Conservation (phyloP, 1,139 yeast genomes). For the Zygoascus sp. region DNA sequence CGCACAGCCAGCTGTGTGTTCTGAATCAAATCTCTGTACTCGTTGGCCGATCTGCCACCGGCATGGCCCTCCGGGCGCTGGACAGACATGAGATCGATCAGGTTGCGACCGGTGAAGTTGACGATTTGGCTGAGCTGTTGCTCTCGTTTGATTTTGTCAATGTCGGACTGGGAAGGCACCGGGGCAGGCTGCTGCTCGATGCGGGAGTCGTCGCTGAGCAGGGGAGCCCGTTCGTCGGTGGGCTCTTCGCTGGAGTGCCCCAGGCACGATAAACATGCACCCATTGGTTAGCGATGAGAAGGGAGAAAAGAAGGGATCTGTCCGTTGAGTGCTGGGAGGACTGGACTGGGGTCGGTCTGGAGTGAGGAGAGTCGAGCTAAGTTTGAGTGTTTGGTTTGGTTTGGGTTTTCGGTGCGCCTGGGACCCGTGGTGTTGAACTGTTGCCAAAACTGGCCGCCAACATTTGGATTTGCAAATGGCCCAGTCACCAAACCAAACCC, state of each 20-base stretch:
- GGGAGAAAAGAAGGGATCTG: not conserved
- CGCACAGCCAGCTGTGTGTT: not conserved
- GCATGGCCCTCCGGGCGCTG: constrained; percentile 25
- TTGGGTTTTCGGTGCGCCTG: not conserved
- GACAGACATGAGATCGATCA: constrained; percentile 27
- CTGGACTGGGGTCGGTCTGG: too few relatives aligned
- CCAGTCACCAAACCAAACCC: not conserved
- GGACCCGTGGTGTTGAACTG: too few relatives aligned
- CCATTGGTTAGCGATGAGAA: constrained; percentile 18
- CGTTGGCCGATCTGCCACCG: constrained; percentile 22
- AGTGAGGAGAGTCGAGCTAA: too few relatives aligned
- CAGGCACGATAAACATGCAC: constrained; percentile 26
- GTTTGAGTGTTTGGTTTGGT: too few relatives aligned
- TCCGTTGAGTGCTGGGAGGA: too few relatives aligned
- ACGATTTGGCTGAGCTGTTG: constrained; percentile 24
- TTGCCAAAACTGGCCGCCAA: too few relatives aligned
- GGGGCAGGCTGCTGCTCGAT: constrained; percentile 1
- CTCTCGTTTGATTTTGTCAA: constrained; percentile 22
- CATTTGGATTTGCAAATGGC: too few relatives aligned
- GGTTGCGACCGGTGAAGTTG: constrained; percentile 24
- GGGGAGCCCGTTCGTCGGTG: constrained; percentile 18
- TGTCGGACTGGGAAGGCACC: constrained; percentile 1
- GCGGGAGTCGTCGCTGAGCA: constrained; percentile 11
- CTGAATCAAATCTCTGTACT: constrained; percentile 15
- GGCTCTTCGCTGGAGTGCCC: constrained; percentile 18